Base-by-base conservation (phyloP, 768 basidiomycete genomes). In the Mycena metata region DNA sequence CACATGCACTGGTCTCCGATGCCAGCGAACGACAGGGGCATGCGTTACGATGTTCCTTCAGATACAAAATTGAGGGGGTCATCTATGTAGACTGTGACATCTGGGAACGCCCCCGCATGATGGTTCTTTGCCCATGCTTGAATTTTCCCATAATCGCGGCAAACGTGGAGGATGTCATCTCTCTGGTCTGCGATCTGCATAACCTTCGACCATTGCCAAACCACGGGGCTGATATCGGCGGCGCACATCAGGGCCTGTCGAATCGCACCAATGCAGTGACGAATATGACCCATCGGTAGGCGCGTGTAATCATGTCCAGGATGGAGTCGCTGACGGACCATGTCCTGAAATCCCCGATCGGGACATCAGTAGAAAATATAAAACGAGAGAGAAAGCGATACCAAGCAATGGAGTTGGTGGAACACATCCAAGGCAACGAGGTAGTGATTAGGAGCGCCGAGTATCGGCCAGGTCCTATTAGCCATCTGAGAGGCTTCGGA, bases 401-500 rank as follows among this genome's bases (percentile, higher is more conserved):
- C 79, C 64, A 79, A 50, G 55, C 79, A 80, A 64, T 78, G 78
- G 5, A 78, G 70, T 41, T 78, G 74, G 51, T 78, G 79, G 55
- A 76, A 78, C 3, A 79, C 76, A 30, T 76, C 74, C 13, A 77
- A 67, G 2, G 70, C 61, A 4, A 76, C 52, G 3, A 76, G 61
- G 46, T 77, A 76, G 36, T 76, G 68, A 6, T 67, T 72, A 26
- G 72, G 72, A 15, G 76, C 75, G 0, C 73, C 72, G 12, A 73
- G 74, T 17, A 78, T 64, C 1, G 74, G 73, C 55, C 67, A 73
- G 5, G 78, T 76, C n/a, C 59, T 63, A 50, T 77, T 79, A 13
- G 67, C 67, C 10, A 79, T 65, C 13, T 66, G 67, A n/a, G 26
- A 36, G 4, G 76, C 76, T 54, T 75, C 74, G 35, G 63, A 63